Evolutionary conservation across 2,329 filamentous ascomycete genomes (phyloP).

Genomic region (Aspergillus oerlinghausenensis): DNA sequence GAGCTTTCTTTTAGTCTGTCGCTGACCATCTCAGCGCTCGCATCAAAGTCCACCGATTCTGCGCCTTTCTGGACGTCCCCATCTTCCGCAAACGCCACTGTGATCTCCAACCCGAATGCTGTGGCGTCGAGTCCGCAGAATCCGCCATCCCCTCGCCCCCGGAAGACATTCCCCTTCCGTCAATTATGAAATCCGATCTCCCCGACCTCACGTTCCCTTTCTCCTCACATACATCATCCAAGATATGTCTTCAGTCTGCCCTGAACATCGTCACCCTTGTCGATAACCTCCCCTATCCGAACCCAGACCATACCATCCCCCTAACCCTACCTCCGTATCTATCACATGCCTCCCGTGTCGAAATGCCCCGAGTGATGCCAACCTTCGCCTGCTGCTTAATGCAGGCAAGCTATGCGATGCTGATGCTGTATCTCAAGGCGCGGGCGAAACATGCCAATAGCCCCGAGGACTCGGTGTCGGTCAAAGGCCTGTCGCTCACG

Average conservation of each 20-base stretch:
- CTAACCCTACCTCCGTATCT: conserved; percentile 2
- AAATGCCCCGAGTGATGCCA: conserved; percentile 24
- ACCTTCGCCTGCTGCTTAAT: conserved; percentile 22
- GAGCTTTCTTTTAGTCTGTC: neutral
- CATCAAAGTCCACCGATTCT: conserved; percentile 27
- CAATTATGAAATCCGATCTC: neutral
- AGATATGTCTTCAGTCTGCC: conserved; percentile 24
- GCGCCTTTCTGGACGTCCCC: conserved; percentile 25
- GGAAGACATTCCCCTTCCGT: neutral
- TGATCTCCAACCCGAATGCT: conserved; percentile 13
- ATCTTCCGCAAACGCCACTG: conserved; percentile 21
- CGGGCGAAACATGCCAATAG: conserved; percentile 1
- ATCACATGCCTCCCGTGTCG: neutral
- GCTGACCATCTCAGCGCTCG: conserved; percentile 16
- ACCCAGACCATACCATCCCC: conserved; percentile 1
- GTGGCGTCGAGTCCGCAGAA: neutral
- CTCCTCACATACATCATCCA: conserved; percentile 21
- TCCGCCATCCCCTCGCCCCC: neutral
- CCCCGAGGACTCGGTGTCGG: neutral
- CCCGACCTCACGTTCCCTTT: conserved; percentile 14
- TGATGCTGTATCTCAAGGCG: conserved; percentile 23
- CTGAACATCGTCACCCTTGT: conserved; percentile 23
- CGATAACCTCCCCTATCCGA: conserved; percentile 22
- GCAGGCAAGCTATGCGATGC: conserved; percentile 24
- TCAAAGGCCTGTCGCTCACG: neutral